phyloP scores from a whole-genome alignment of 805 yeast genomes.

The Candida xiaguanensis region DNA sequence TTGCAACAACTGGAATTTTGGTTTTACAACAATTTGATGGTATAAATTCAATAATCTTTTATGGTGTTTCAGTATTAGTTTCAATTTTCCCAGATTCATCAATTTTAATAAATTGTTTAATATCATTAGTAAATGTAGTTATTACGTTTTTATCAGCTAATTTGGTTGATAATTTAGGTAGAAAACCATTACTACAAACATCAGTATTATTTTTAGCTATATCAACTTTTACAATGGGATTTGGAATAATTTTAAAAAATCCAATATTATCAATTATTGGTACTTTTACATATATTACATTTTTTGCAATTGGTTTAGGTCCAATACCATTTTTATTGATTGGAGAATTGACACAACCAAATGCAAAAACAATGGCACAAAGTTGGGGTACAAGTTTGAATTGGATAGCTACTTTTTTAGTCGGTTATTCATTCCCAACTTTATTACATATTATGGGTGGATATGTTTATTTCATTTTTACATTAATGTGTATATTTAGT shows the following conservation, averaged over 20 bases:
- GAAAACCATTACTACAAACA: conserved; percentile 54
- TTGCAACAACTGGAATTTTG: conserved; percentile 68
- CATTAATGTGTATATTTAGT: conserved; percentile 51
- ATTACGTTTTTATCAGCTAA: conserved; percentile 74
- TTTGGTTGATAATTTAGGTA: conserved; percentile 71
- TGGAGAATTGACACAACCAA: conserved; percentile 80
- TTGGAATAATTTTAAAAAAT: conserved; percentile 53
- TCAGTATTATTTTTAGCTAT: conserved; percentile 70
- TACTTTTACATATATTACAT: conserved; percentile 69
- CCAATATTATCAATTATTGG: conserved; percentile 55
- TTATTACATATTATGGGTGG: conserved; percentile 68
- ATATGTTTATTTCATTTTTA: conserved; percentile 70
- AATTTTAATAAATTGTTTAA: conserved; percentile 65
- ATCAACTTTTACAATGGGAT: conserved; percentile 58
- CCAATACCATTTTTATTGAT: conserved; percentile 92
- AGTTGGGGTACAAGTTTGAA: conserved; percentile 88
- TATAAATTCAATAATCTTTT: conserved; percentile 86
- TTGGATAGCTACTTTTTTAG: conserved; percentile 84
- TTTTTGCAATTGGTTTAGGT: conserved; percentile 90
- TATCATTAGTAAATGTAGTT: conserved; percentile 70
- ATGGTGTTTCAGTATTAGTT: conserved; percentile 84
- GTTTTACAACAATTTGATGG: conserved; percentile 90
- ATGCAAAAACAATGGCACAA: conserved; percentile 83
- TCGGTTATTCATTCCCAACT: conserved; percentile 79
- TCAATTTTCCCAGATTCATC: conserved; percentile 69